These are phyloP conservation scores for Lactifluus subvellereus DNA, from an alignment of 768 basidiomycete species.

Conservation along the genomic window DNA sequence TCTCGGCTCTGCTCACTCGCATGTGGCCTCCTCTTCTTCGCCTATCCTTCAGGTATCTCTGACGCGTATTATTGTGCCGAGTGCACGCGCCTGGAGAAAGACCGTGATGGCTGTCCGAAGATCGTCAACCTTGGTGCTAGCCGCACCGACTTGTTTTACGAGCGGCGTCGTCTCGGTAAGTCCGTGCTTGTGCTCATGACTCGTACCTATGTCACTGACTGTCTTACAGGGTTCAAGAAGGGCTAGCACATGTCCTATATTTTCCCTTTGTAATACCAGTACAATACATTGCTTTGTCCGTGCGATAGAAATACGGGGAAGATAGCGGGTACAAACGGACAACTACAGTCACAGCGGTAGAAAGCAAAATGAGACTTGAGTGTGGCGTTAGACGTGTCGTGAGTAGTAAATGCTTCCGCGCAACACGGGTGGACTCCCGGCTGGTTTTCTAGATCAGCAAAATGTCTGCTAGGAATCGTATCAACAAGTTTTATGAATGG, in stretches of 20 bases:
- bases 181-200: slow-evolving; percentile 1
- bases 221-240: slow-evolving; percentile 61
- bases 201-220: background rate
- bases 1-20: background rate
- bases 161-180: slow-evolving; percentile 76
- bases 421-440: slow-evolving; percentile 15
- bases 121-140: slow-evolving; percentile 95
- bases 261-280: background rate
- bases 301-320: background rate
- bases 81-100: slow-evolving; percentile 94
- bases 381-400: background rate
- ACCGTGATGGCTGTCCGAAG: slow-evolving; percentile 97
- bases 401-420: slow-evolving; percentile 6
- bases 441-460: slow-evolving; percentile 13
- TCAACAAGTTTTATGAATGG: background rate
- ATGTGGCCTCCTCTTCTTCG: background rate
- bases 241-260: slow-evolving; percentile 29
- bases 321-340: background rate
- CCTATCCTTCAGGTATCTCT: slow-evolving; percentile 69
- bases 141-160: slow-evolving; percentile 88
- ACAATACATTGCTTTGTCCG: slow-evolving; percentile 5
- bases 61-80: slow-evolving; percentile 99
- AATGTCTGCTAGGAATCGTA: slow-evolving; percentile 1
- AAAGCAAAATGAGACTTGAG: background rate
- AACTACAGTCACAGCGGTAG: background rate